Percentiles rank a stretch among this genome's conserved stretches.
These are phyloP conservation scores for Arthrinium phaeospermum DNA, from an alignment of 2,329 filamentous ascomycete genomes.

Conservation along the genomic window DNA sequence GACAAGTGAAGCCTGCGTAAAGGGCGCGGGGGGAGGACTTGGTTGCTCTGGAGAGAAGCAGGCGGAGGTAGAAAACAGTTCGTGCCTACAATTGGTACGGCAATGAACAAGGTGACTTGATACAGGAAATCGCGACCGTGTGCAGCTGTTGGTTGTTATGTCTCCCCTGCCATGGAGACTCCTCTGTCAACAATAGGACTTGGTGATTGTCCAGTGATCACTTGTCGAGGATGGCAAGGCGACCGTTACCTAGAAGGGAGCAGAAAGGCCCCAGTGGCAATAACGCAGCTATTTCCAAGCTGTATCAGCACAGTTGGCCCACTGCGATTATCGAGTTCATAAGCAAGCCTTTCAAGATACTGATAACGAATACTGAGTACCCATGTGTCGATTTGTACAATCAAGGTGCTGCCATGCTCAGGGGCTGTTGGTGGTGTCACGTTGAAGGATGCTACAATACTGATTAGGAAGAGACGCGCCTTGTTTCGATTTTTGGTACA, in stretches of 20 bases:
- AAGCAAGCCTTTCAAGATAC: background rate
- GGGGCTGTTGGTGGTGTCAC: no score
- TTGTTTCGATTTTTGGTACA: no score
- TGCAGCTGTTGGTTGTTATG: background rate
- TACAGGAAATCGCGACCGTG: background rate
- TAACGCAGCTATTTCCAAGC: background rate
- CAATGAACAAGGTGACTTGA: no score
- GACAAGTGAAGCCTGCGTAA: background rate
- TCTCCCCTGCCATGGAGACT: background rate
- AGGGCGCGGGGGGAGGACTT: background rate
- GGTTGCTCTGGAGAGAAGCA: background rate
- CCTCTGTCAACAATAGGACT: background rate
- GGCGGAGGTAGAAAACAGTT: background rate
- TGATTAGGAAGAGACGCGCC: no score
- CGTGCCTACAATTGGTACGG: background rate
- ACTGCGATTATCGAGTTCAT: no score
- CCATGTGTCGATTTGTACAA: no score
- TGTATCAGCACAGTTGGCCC: background rate
- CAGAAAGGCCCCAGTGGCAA: background rate
- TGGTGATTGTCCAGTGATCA: background rate
- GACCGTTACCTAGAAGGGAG: background rate
- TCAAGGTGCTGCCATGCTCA: no score
- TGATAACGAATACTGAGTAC: background rate
- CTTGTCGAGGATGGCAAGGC: background rate
- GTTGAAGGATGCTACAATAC: no score